A percentile compares a stretch with the other conserved stretches of the same genome.
Evolutionary conservation across 2,329 filamentous ascomycete species (phyloP).

Genomic region (Alternaria hordeiaustralica): DNA sequence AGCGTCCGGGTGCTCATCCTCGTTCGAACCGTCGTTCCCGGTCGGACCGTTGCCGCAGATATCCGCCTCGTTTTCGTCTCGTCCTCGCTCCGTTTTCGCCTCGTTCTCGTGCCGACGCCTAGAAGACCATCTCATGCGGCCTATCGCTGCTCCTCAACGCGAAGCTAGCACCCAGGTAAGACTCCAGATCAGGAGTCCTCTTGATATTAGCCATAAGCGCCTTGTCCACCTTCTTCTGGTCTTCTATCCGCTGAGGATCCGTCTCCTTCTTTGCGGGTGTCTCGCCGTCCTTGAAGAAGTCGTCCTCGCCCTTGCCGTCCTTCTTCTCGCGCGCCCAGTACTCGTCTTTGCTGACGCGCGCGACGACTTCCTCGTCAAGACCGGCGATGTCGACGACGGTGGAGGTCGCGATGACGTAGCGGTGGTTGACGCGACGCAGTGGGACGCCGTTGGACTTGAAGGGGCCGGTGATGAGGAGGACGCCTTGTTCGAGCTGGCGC

Average conservation of each 20-base stretch:
- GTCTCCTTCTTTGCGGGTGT: conserved; percentile 91
- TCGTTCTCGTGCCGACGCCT: neutral
- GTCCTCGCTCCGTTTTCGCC: neutral
- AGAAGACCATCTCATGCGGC: conserved; percentile 99
- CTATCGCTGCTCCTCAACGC: conserved; percentile 98
- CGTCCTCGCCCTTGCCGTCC: conserved; percentile 92
- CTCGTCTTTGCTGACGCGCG: conserved; percentile 79
- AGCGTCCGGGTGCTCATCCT: conserved; percentile 1
- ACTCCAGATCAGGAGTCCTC: conserved; percentile 90
- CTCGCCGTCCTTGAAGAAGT: conserved; percentile 98
- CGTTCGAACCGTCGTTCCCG: neutral
- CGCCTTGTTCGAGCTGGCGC: conserved; percentile 93
- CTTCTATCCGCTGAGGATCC: conserved; percentile 85
- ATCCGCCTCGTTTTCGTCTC: neutral
- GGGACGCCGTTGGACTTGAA: conserved; percentile 99
- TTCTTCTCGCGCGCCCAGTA: conserved; percentile 97
- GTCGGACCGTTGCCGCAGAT: neutral
- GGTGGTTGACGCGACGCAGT: conserved; percentile 87
- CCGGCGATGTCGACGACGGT: conserved; percentile 82
- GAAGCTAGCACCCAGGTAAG: conserved; percentile 94
- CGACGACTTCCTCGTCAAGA: conserved; percentile 72
- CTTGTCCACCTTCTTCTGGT: conserved; percentile 99
- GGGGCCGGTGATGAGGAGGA: conserved; percentile 96
- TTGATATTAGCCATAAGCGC: conserved; percentile 91
- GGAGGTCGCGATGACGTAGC: conserved; percentile 90